Percentiles rank a stretch among this genome's conserved stretches.
These are phyloP conservation scores for Phlegmacium glaucopus DNA, from an alignment of 768 basidiomycete genomes.

Conservation along the genomic window DNA sequence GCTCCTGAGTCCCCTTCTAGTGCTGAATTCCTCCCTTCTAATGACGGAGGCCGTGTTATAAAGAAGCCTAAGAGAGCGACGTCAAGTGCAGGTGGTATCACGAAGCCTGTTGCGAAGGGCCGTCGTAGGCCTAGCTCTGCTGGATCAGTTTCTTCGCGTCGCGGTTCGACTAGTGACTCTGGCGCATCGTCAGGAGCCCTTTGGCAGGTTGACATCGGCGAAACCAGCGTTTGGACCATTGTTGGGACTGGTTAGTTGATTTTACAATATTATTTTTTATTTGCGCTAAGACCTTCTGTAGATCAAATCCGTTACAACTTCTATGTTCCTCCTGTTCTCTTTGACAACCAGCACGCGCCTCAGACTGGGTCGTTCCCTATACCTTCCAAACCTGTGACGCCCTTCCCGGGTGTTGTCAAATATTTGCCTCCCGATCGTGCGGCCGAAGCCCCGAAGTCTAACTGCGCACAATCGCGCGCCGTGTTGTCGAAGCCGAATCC, in stretches of 20 bases:
- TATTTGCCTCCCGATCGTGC: slow-evolving; percentile 89
- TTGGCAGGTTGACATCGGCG: slow-evolving; percentile 90
- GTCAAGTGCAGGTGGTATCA: slow-evolving; percentile 62
- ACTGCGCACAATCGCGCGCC: slow-evolving; percentile 61
- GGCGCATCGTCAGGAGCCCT: slow-evolving; percentile 75
- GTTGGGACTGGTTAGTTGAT: slow-evolving; percentile 75
- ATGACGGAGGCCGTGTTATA: slow-evolving; percentile 83
- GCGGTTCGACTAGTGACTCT: slow-evolving; percentile 63
- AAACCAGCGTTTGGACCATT: slow-evolving; percentile 93
- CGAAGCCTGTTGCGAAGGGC: slow-evolving; percentile 50
- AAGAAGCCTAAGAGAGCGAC: slow-evolving; percentile 67
- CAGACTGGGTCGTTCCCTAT: slow-evolving; percentile 74
- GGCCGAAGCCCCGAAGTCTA: slow-evolving; percentile 74
- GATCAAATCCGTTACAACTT: slow-evolving; percentile 94
- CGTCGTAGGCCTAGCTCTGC: slow-evolving; percentile 78
- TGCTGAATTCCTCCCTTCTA: slow-evolving; percentile 61
- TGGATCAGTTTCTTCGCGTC: slow-evolving; percentile 65
- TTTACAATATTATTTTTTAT: slow-evolving; percentile 1
- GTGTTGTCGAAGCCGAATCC: slow-evolving; percentile 76
- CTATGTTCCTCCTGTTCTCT: slow-evolving; percentile 82
- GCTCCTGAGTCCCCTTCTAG: slow-evolving; percentile 68
- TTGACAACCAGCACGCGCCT: slow-evolving; percentile 74
- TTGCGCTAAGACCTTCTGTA: slow-evolving; percentile 24
- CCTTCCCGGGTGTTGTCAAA: slow-evolving; percentile 85
- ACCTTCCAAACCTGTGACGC: slow-evolving; percentile 79